These are phyloP conservation scores for Ascochyta fabae DNA, from an alignment of 2,329 filamentous ascomycete species.

Conservation along the genomic window DNA sequence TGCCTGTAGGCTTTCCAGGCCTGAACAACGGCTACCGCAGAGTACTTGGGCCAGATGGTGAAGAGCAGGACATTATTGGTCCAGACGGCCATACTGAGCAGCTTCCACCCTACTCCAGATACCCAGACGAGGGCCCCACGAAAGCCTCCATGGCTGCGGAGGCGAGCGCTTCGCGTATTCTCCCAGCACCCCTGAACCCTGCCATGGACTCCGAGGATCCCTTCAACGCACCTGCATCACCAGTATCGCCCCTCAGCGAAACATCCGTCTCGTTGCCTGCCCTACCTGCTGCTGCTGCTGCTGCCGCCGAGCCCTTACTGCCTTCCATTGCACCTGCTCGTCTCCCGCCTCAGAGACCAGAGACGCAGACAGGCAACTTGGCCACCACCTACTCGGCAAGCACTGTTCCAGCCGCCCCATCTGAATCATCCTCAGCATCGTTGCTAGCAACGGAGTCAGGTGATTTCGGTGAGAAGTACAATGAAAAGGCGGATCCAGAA, in stretches of 20 bases:
- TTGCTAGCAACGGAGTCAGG: conserved; percentile 31
- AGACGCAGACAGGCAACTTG: conserved; percentile 39
- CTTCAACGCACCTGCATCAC: conserved; percentile 29
- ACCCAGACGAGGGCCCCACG: conserved; percentile 75
- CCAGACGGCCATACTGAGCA: conserved; percentile 90
- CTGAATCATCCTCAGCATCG: conserved; percentile 39
- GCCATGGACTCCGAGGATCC: conserved; percentile 33
- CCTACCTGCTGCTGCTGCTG: conserved; percentile 26
- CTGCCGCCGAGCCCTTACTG: conserved; percentile 28
- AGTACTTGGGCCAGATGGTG: conserved; percentile 77
- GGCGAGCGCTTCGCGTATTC: conserved; percentile 40
- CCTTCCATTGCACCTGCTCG: conserved; percentile 37
- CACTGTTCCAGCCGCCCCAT: conserved; percentile 33
- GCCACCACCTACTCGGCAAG: conserved; percentile 24
- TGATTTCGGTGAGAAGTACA: conserved; percentile 25
- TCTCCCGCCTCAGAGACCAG: conserved; percentile 40
- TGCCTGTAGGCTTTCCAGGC: conserved; percentile 78
- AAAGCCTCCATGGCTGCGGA: conserved; percentile 57
- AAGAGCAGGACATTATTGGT: conserved; percentile 87
- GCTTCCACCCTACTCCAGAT: conserved; percentile 88
- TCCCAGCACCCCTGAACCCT: conserved; percentile 26
- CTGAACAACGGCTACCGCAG: conserved; percentile 71
- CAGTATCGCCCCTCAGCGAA: conserved; percentile 30
- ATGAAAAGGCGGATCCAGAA: conserved; percentile 25
- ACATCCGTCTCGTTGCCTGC: conserved; percentile 28